Evolutionary conservation across 768 basidiomycete genomes (phyloP).

Genomic region (Kondoa malvinella): DNA sequence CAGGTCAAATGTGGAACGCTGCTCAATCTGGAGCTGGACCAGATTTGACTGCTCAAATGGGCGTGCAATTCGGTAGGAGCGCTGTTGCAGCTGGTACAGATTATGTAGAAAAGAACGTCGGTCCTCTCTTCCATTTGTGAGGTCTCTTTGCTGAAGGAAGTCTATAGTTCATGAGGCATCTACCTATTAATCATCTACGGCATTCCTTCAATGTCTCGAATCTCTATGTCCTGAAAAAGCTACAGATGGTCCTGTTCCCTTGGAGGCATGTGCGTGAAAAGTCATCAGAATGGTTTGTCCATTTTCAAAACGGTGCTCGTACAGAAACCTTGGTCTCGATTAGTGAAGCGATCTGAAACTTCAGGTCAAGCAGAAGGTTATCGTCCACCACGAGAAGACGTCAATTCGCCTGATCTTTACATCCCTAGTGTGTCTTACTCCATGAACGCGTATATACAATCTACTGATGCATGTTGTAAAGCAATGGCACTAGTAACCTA

Average conservation of each 20-base stretch:
- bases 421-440: constrained; percentile 56
- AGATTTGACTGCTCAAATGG: constrained; percentile 83
- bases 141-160: constrained; percentile 6
- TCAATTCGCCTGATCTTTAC: constrained; percentile 91
- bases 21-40: constrained; percentile 29
- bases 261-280: constrained; percentile 48
- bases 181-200: constrained; percentile 61
- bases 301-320: background rate
- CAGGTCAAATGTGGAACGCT: constrained; percentile 25
- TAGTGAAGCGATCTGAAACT: constrained; percentile 46
- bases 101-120: constrained; percentile 83
- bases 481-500: constrained; percentile 95
- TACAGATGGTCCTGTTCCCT: constrained; percentile 76
- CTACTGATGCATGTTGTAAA: constrained; percentile 29
- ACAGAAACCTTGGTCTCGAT: constrained; percentile 57
- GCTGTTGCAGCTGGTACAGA: constrained; percentile 88
- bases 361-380: constrained; percentile 50
- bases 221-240: constrained; percentile 78
- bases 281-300: background rate
- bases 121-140: constrained; percentile 27
- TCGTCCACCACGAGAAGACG: constrained; percentile 76
- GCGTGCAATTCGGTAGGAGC: constrained; percentile 82
- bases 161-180: constrained; percentile 54
- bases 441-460: background rate
- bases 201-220: constrained; percentile 93